phyloP scores from a whole-genome alignment of 139 green algal species.

The Chara braunii region DNA sequence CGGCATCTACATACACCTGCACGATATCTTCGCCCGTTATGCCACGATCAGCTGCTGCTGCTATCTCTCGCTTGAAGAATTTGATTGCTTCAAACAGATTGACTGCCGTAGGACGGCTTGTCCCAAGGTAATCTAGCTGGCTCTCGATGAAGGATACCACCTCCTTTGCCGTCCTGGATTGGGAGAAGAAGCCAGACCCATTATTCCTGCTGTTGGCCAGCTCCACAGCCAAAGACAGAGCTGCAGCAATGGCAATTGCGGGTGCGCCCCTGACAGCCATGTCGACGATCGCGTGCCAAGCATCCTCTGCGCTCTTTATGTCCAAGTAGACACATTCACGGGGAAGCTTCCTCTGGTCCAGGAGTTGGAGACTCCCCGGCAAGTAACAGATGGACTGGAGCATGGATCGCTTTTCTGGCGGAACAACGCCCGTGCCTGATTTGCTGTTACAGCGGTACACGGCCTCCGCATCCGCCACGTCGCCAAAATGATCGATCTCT shows the following conservation, averaged over 20 bases:
- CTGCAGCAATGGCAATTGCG: conserved; percentile 82
- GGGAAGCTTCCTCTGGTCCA: conserved; percentile 84
- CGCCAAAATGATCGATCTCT: no score
- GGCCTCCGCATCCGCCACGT: no score
- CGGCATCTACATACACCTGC: conserved; percentile 24
- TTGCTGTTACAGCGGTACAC: no score
- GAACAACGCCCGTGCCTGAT: no score
- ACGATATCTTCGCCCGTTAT: conserved; percentile 49
- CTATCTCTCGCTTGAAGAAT: conserved; percentile 49
- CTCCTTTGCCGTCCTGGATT: conserved; percentile 55
- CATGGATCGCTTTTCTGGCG: no score
- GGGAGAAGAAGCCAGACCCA: conserved; percentile 58
- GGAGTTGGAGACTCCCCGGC: conserved; percentile 62
- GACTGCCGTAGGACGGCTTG: conserved; percentile 84
- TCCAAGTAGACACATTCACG: conserved; percentile 54
- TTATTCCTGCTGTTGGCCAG: conserved; percentile 5
- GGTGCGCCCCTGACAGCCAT: conserved; percentile 92
- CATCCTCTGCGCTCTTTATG: conserved; percentile 48
- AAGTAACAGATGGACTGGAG: conserved; percentile 71
- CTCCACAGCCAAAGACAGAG: conserved; percentile 50
- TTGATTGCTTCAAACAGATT: conserved; percentile 75
- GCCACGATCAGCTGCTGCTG: conserved; percentile 9
- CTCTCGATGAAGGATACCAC: not conserved
- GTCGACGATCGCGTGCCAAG: conserved; percentile 56
- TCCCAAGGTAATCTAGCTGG: not conserved